These are phyloP conservation scores for Anthoceros angustus DNA, from an alignment of 225 moss, liverwort and hornwort species.

Conservation along the genomic window DNA sequence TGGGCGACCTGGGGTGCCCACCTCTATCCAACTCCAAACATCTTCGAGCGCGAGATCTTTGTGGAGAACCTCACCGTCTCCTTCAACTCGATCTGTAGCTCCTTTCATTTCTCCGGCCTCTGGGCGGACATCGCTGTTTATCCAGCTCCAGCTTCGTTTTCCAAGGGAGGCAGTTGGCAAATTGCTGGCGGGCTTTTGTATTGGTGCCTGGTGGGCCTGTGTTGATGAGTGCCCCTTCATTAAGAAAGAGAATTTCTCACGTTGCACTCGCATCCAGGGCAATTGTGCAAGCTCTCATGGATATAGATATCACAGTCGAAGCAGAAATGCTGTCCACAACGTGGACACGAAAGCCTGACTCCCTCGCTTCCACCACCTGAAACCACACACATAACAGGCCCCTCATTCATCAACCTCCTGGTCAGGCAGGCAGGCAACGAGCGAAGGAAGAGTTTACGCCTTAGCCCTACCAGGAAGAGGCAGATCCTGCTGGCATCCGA, in stretches of 20 bases:
- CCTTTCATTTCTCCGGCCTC: too few relatives aligned
- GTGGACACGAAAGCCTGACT: conserved; percentile 77
- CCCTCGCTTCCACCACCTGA: conserved; percentile 54
- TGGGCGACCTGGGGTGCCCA: too few relatives aligned
- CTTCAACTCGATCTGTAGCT: too few relatives aligned
- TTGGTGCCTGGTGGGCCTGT: too few relatives aligned
- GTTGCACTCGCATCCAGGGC: conserved; percentile 81
- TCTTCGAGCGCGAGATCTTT: too few relatives aligned
- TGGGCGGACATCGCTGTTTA: too few relatives aligned
- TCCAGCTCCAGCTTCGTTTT: too few relatives aligned
- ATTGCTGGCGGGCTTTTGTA: too few relatives aligned
- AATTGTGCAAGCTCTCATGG: conserved; percentile 98
- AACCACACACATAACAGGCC: background rate
- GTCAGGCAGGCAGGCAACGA: background rate
- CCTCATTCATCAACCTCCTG: background rate
- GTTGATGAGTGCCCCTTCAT: background rate
- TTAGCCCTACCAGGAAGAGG: conserved; percentile 49
- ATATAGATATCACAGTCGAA: conserved; percentile 97
- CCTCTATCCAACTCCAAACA: too few relatives aligned
- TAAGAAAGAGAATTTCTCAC: background rate
- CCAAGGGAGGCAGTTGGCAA: too few relatives aligned
- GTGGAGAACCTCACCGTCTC: too few relatives aligned
- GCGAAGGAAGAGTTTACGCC: conserved; percentile 7
- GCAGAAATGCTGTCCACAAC: conserved; percentile 95
- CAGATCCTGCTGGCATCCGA: conserved; percentile 83